Percentiles rank a stretch among this genome's conserved stretches.
These are phyloP conservation scores for Escovopsis weberi DNA, from an alignment of 2,329 filamentous ascomycete species.

Conservation along the genomic window DNA sequence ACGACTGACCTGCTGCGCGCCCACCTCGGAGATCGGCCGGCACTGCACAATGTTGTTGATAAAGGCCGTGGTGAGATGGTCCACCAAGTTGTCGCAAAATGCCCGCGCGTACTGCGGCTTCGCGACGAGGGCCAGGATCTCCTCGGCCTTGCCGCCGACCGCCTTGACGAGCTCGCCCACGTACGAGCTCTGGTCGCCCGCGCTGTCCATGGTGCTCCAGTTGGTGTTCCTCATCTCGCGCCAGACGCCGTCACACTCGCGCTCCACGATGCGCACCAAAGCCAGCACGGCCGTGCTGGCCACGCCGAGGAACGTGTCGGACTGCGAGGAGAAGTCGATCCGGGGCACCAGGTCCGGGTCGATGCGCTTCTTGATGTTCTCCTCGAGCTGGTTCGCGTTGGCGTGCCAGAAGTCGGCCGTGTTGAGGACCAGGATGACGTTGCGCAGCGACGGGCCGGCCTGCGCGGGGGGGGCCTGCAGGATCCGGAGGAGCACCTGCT, in stretches of 20 bases:
- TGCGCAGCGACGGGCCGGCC: slow-evolving; percentile 46
- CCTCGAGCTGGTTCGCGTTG: slow-evolving; percentile 84
- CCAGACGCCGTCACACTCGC: slow-evolving; percentile 76
- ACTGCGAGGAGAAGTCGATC: slow-evolving; percentile 83
- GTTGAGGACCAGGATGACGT: slow-evolving; percentile 77
- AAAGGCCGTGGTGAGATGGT: slow-evolving; percentile 67
- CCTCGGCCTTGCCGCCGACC: slow-evolving; percentile 55
- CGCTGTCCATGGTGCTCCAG: slow-evolving; percentile 86
- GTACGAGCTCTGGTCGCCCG: slow-evolving; percentile 87
- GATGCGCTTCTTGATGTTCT: slow-evolving; percentile 84
- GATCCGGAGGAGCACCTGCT: slow-evolving; percentile 72
- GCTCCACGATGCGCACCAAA: slow-evolving; percentile 70
- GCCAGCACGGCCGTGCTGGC: slow-evolving; percentile 75
- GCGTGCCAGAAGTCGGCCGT: slow-evolving; percentile 96
- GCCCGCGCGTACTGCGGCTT: slow-evolving; percentile 91
- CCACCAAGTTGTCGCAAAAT: slow-evolving; percentile 92
- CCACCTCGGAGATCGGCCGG: slow-evolving; percentile 81
- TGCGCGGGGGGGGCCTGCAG: slow-evolving; percentile 24
- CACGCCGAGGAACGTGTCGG: slow-evolving; percentile 89
- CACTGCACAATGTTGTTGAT: slow-evolving; percentile 77
- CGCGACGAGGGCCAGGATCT: slow-evolving; percentile 62
- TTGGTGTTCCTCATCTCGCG: slow-evolving; percentile 94
- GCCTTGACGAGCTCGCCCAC: slow-evolving; percentile 66
- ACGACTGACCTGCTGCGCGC: slow-evolving; percentile 64
- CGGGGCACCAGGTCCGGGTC: slow-evolving; percentile 60